phyloP scores from a whole-genome alignment of 1,284 basidiomycete genomes.

The Hemileccinum hortonii region DNA sequence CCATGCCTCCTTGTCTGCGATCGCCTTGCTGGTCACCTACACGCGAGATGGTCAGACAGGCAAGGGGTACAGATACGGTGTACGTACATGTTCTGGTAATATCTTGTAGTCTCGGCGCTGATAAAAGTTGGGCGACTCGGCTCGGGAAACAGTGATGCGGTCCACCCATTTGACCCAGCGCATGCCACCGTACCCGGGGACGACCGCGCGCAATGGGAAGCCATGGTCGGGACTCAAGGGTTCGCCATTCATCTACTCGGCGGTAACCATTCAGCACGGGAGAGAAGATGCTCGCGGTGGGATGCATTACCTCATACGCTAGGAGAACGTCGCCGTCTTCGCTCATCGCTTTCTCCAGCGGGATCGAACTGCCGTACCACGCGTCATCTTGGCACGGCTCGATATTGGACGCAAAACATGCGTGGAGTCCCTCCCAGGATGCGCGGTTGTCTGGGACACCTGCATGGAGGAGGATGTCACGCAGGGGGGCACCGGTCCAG shows the following conservation, averaged over 20 bases:
- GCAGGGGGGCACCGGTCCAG: conserved; percentile 58
- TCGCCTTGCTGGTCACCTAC: conserved; percentile 49
- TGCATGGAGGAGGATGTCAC: conserved; percentile 50
- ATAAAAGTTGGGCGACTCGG: conserved; percentile 62
- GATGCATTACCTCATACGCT: conserved; percentile 54
- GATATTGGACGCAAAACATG: conserved; percentile 62
- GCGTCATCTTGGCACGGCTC: conserved; percentile 60
- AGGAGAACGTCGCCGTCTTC: conserved; percentile 53
- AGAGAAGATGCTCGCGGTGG: neutral
- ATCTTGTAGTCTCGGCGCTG: conserved; percentile 67
- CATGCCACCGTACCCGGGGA: conserved; percentile 70
- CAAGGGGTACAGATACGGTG: neutral
- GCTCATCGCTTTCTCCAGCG: conserved; percentile 49
- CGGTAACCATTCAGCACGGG: conserved; percentile 3
- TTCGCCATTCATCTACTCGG: conserved; percentile 62
- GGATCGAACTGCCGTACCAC: conserved; percentile 62
- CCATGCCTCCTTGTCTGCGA: conserved; percentile 41
- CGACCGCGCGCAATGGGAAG: conserved; percentile 66
- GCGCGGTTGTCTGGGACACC: conserved; percentile 36
- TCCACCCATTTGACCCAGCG: conserved; percentile 82
- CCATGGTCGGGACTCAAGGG: conserved; percentile 63
- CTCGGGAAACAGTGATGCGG: conserved; percentile 49
- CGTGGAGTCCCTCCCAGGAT: conserved; percentile 41
- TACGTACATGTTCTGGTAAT: conserved; percentile 55
- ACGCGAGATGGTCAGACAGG: conserved; percentile 1